Evolutionary conservation across 495 filamentous ascomycete species (phyloP).

Genomic region (Podospora bellae-mahoneyi): DNA sequence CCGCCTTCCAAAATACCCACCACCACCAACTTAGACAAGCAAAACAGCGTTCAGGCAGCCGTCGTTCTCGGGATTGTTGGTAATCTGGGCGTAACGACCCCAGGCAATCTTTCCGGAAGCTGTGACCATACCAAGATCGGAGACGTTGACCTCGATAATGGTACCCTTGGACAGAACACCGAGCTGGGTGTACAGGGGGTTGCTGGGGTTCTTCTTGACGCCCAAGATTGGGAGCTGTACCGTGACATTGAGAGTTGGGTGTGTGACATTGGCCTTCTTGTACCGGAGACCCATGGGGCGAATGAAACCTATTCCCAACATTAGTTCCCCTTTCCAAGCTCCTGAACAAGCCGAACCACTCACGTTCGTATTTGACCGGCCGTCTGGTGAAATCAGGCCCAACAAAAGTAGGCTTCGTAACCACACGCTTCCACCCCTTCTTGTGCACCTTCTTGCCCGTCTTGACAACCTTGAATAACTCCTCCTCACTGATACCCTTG

Average conservation of each 20-base stretch:
- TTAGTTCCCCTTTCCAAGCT: constrained; percentile 80
- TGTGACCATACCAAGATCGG: constrained; percentile 88
- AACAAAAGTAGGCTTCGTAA: constrained; percentile 68
- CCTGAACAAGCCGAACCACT: constrained; percentile 32
- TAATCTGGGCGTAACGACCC: constrained; percentile 70
- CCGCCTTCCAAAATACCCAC: constrained; percentile 10
- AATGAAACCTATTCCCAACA: constrained; percentile 29
- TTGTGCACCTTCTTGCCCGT: constrained; percentile 68
- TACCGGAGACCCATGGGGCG: constrained; percentile 80
- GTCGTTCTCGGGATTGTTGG: constrained; percentile 63
- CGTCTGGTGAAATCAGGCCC: constrained; percentile 87
- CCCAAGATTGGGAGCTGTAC: constrained; percentile 89
- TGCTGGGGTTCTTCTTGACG: constrained; percentile 98
- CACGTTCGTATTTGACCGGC: constrained; percentile 82
- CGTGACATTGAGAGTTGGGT: constrained; percentile 44
- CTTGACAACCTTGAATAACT: constrained; percentile 98
- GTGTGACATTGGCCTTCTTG: constrained; percentile 92
- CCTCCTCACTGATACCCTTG: constrained; percentile 88
- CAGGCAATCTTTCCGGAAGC: constrained; percentile 90
- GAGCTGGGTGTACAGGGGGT: constrained; percentile 89
- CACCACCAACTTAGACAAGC: constrained; percentile 33
- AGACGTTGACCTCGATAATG: constrained; percentile 93
- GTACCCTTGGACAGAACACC: constrained; percentile 94
- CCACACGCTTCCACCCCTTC: constrained; percentile 88
- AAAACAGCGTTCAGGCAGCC: constrained; percentile 46